Conservation (phyloP, 768 basidiomycete genomes). For the Lyophyllum shimeji region DNA sequence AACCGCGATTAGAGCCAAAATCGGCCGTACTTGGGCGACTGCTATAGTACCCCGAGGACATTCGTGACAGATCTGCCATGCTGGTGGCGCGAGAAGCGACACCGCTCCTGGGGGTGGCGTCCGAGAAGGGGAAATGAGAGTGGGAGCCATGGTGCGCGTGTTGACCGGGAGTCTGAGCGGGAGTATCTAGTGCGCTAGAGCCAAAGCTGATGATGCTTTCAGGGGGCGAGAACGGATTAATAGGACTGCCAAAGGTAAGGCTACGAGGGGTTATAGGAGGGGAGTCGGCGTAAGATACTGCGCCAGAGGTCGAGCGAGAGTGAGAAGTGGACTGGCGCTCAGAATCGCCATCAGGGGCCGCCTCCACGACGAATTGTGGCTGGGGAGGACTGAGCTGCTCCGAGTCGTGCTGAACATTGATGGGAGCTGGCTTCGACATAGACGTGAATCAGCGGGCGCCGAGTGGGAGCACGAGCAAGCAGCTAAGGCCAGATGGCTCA, state of each 20-base stretch:
- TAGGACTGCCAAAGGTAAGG: constrained; percentile 28
- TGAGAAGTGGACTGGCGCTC: constrained; percentile 26
- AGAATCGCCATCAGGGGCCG: constrained; percentile 28
- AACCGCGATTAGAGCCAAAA: constrained; percentile 28
- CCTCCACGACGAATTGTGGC: constrained; percentile 28
- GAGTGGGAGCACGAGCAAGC: constrained; percentile 11
- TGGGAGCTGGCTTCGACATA: constrained; percentile 20
- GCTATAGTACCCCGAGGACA: constrained; percentile 35
- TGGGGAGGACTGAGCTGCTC: constrained; percentile 31
- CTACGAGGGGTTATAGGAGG: constrained; percentile 44
- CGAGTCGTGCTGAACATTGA: constrained; percentile 23
- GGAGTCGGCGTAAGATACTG: constrained; percentile 31
- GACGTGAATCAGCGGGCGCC: neutral
- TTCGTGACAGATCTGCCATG: constrained; percentile 41
- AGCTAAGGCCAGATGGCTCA: constrained; percentile 14
- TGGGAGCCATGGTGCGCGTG: constrained; percentile 16
- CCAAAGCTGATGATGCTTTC: constrained; percentile 46
- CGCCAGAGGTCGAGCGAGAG: constrained; percentile 33
- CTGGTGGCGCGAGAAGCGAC: constrained; percentile 39
- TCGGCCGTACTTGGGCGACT: constrained; percentile 35
- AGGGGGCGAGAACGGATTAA: constrained; percentile 55
- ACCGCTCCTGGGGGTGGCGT: constrained; percentile 34
- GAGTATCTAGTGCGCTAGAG: constrained; percentile 28
- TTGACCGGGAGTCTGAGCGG: constrained; percentile 24
- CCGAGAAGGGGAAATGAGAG: constrained; percentile 34